Percentiles rank a stretch among this genome's conserved stretches.
These are phyloP conservation scores for Ganoderma boninense DNA, from an alignment of 1,284 basidiomycete species.

Conservation along the genomic window DNA sequence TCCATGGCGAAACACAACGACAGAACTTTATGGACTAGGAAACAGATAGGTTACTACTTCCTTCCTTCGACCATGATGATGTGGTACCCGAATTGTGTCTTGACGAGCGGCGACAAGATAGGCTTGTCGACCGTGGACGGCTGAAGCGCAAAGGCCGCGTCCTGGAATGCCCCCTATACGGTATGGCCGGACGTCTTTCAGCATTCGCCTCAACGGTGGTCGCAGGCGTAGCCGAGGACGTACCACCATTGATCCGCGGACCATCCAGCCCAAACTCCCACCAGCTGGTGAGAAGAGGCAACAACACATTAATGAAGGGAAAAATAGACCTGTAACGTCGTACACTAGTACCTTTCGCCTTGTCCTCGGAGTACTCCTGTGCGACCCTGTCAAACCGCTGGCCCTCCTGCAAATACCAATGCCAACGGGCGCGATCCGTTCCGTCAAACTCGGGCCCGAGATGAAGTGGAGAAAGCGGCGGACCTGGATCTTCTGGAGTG, in stretches of 20 bases:
- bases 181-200: not conserved
- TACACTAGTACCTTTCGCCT: conserved; percentile 73
- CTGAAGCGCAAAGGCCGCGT: conserved; percentile 79
- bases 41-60: conserved; percentile 60
- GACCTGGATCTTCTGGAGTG: conserved; percentile 80
- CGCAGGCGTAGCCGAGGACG: conserved; percentile 30
- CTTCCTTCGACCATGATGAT: conserved; percentile 89
- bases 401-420: conserved; percentile 60
- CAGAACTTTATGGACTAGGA: not conserved
- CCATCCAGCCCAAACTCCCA: conserved; percentile 87
- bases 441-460: not conserved
- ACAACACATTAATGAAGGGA: not conserved
- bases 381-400: conserved; percentile 86
- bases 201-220: not conserved
- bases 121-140: conserved; percentile 85
- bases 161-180: conserved; percentile 75
- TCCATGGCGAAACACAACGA: not conserved
- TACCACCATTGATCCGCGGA: conserved; percentile 81
- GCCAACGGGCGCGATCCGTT: not conserved
- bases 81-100: conserved; percentile 87
- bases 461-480: conserved; percentile 17
- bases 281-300: conserved; percentile 57
- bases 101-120: conserved; percentile 72
- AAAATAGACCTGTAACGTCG: not conserved
- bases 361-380: conserved; percentile 88